phyloP scores from a whole-genome alignment of 1,284 basidiomycete genomes.

The Exobasidium cylindrosporum region DNA sequence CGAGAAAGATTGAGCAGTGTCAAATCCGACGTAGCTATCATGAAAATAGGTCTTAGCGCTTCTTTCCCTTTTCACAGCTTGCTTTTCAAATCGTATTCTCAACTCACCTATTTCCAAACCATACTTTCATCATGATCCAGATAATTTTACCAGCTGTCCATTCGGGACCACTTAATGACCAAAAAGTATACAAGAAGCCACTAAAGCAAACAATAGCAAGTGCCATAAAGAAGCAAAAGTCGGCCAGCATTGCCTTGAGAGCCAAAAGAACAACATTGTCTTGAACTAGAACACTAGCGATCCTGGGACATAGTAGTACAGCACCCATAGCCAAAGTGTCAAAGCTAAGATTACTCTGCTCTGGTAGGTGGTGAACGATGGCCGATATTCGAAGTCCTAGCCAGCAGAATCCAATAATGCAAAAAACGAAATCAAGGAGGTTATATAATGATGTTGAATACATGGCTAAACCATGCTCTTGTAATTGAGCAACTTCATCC shows the following conservation, averaged over 20 bases:
- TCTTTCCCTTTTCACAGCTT: slow-evolving; percentile 59
- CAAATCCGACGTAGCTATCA: slow-evolving; percentile 33
- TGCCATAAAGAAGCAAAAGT: slow-evolving; percentile 74
- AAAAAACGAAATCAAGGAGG: slow-evolving; percentile 37
- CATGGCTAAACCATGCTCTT: slow-evolving; percentile 86
- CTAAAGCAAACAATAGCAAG: slow-evolving; percentile 69
- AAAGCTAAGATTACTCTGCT: slow-evolving; percentile 47
- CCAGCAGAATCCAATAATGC: slow-evolving; percentile 52
- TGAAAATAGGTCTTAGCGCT: neutral
- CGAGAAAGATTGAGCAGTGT: slow-evolving; percentile 63
- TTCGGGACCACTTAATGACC: slow-evolving; percentile 63
- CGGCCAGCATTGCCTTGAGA: slow-evolving; percentile 70
- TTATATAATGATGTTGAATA: slow-evolving; percentile 53
- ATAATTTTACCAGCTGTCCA: slow-evolving; percentile 64
- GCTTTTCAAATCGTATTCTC: slow-evolving; percentile 57
- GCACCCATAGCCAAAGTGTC: slow-evolving; percentile 54
- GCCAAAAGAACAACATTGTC: slow-evolving; percentile 57
- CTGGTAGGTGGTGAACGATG: slow-evolving; percentile 35
- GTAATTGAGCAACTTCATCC: slow-evolving; percentile 87
- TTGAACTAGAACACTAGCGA: slow-evolving; percentile 55
- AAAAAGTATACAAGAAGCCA: slow-evolving; percentile 85
- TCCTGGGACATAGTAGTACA: slow-evolving; percentile 52
- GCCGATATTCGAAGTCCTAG: slow-evolving; percentile 51
- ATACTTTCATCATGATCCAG: slow-evolving; percentile 86
- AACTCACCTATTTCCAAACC: slow-evolving; percentile 57